Base-by-base conservation (phyloP, 2,329 filamentous ascomycete genomes). In the Alternaria solani region DNA sequence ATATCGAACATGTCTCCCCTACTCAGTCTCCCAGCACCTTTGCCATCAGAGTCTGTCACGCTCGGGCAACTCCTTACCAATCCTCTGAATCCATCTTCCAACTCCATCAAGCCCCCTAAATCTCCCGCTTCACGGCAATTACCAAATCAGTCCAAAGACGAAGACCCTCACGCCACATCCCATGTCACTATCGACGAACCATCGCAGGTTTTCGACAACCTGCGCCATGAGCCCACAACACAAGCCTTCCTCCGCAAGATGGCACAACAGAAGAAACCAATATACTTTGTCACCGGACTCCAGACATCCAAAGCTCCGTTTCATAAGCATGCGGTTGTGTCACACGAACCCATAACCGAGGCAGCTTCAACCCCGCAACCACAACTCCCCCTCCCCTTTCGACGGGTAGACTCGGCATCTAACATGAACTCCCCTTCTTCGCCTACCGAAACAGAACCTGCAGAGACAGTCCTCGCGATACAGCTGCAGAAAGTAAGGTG, bases 181-280 rank as follows among this genome's bases (percentile, higher is more conserved):
- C 58, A 70, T 38, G 48, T 38, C 2, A 51, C 57, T 3, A 62
- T 75, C 7, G 39, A 60, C 36, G 51, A 66, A 7, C 64, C 72
- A 12, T 48, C 53, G 9, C 42, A 58, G n/a, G 52, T 68, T 23
- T 76, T 77, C 61, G 61, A 72, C 44, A 56, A 57, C 8, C 65
- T 75, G 23, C 64, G 69, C 44, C 54, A 62, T 30, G 67, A 72
- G 38, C 56, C 66, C 20, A 44, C 62, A 14, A 60, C 67, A 4
- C 70, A 65, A 9, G 51, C 57, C 9, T 74, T 67, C 36, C 62
- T 77, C 16, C 66, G 63, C 59, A 66, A 67, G 7, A 65, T 69
- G 53, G 64, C 68, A 80, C 20, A 80, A 82, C 48, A 81, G 81
- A 70, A 88, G 86, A 65, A 65, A 44, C 66, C 71, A 11, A 59